Conservation (phyloP, 805 yeast genomes). For the Spathaspora gorwiae region DNA sequence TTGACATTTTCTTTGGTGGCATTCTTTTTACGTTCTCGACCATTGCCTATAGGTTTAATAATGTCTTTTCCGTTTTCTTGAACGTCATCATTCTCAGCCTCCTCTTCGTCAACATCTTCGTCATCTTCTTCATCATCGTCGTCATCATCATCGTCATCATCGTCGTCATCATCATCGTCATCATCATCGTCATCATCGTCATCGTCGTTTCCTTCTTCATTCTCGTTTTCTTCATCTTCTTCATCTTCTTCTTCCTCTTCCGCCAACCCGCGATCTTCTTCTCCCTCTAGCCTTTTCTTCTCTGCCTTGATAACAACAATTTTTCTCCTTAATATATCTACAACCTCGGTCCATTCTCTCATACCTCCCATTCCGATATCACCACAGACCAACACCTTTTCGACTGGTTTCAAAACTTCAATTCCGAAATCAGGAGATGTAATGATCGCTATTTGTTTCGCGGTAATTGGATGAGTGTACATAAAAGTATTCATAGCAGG, state of each 20-base stretch:
- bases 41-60: too few relatives aligned
- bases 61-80: neutral
- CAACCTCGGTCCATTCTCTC: conserved; percentile 46
- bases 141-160: conserved; percentile 32
- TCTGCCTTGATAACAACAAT: conserved; percentile 26
- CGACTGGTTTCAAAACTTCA: conserved; percentile 43
- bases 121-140: conserved; percentile 19
- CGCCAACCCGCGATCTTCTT: conserved; percentile 27
- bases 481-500: conserved; percentile 48
- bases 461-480: conserved; percentile 45
- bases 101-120: conserved; percentile 6
- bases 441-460: conserved; percentile 32
- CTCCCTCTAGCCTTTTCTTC: conserved; percentile 19
- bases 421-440: conserved; percentile 36
- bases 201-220: conserved; percentile 35
- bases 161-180: conserved; percentile 27
- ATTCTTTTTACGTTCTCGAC: too few relatives aligned
- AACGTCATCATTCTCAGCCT: neutral
- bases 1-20: neutral
- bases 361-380: conserved; percentile 49
- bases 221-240: conserved; percentile 34
- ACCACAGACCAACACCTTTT: conserved; percentile 44
- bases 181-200: conserved; percentile 35
- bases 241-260: conserved; percentile 37
- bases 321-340: conserved; percentile 36